Evolutionary conservation across 495 filamentous ascomycete genomes (phyloP).

Genomic region (Hypoxylon subgilvum): DNA sequence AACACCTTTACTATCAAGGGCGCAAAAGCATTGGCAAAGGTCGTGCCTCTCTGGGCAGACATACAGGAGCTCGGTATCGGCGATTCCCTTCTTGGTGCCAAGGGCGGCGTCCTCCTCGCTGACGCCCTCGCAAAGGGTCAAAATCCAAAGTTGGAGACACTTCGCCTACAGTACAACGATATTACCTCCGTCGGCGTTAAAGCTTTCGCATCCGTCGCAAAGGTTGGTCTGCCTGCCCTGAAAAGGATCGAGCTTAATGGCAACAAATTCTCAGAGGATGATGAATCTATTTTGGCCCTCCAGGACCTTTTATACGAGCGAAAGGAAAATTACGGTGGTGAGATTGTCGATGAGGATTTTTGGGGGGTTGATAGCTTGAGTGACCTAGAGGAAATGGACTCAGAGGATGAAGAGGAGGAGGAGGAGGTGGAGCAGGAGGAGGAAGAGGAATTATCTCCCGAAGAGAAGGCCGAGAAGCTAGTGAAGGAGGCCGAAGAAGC

Average conservation of each 20-base stretch:
- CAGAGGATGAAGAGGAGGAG: constrained; percentile 73
- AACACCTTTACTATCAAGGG: constrained; percentile 91
- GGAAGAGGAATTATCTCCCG: constrained; percentile 59
- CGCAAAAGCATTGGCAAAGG: constrained; percentile 76
- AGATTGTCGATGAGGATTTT: constrained; percentile 65
- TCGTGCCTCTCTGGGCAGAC: constrained; percentile 73
- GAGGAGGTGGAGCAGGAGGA: constrained; percentile 71
- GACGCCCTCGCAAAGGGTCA: constrained; percentile 73
- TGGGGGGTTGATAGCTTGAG: constrained; percentile 88
- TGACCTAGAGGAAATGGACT: constrained; percentile 78
- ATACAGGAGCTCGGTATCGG: constrained; percentile 85
- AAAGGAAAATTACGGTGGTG: constrained; percentile 66
- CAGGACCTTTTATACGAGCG: constrained; percentile 60
- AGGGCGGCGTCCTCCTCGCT: constrained; percentile 76
- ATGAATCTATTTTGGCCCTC: constrained; percentile 61
- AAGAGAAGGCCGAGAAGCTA: constrained; percentile 67
- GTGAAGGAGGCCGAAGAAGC: constrained; percentile 74
- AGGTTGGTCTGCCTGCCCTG: constrained; percentile 70
- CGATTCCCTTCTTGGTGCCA: constrained; percentile 82
- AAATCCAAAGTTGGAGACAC: constrained; percentile 76
- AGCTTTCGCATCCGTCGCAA: constrained; percentile 67
- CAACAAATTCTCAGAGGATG: constrained; percentile 91
- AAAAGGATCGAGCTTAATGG: constrained; percentile 91
- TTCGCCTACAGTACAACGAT: constrained; percentile 93
- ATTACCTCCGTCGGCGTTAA: constrained; percentile 77